Percentiles rank a stretch among this genome's conserved stretches.
These are phyloP conservation scores for Flueggea neowawraea DNA, from an alignment of 441 rosid species.

Conservation along the genomic window DNA sequence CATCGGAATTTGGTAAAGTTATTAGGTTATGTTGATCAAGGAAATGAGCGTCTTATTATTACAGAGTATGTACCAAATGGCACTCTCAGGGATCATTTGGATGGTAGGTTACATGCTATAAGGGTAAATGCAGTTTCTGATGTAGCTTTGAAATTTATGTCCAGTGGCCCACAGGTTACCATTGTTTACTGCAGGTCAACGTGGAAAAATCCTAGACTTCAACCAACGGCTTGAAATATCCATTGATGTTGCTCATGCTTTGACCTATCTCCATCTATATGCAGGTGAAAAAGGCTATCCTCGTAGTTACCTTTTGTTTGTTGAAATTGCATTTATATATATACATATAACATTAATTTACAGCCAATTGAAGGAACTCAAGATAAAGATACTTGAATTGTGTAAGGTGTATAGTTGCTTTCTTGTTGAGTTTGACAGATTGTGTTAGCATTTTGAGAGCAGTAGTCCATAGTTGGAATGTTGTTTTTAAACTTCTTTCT, in stretches of 20 bases:
- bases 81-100: constrained; percentile 92
- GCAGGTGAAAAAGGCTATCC: constrained; percentile 48
- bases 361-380: too few species aligned
- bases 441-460: too few species aligned
- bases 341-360: too few species aligned
- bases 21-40: constrained; percentile 82
- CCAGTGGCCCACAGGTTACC: constrained; percentile 6
- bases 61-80: constrained; percentile 93
- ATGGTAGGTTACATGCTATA: constrained; percentile 50
- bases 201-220: constrained; percentile 71
- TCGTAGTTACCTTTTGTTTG: too few species aligned
- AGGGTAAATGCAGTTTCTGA: neutral
- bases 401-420: too few species aligned
- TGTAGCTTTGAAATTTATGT: constrained; percentile 5
- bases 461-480: too few species aligned
- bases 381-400: too few species aligned
- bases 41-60: constrained; percentile 85
- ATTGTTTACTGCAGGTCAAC: constrained; percentile 44
- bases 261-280: constrained; percentile 89
- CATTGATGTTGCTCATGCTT: constrained; percentile 92
- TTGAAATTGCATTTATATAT: too few species aligned
- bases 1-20: constrained; percentile 88
- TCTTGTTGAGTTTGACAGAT: too few species aligned
- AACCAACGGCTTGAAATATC: constrained; percentile 89
- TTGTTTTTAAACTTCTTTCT: too few species aligned